Base-by-base conservation (phyloP, 805 yeast genomes). In the Candida lessepsii region DNA sequence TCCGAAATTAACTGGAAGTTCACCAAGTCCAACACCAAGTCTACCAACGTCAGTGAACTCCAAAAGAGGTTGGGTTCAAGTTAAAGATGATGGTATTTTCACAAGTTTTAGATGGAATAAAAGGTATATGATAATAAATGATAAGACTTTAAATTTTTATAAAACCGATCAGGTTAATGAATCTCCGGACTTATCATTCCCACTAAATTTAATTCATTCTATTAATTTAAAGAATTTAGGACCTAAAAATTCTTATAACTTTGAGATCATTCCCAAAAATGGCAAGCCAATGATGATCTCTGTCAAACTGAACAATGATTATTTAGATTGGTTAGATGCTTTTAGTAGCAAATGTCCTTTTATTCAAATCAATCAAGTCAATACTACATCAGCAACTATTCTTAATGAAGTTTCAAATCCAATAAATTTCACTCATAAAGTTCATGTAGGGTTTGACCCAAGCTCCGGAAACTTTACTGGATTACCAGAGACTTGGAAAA, bases 71-170 rank as follows among this genome's bases (percentile, higher is more conserved):
- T 90, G 96, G 95, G 90, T 88, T 16, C 85, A 86, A 40, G 81
- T 88, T 44, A 90, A 87, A 60, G 98, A 91, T 52, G 97, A 91
- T 52, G 96, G 97, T 10, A 56, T 70, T 20, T 67, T 91, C 47
- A 77, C 87, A 48, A 78, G 89, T 5, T 89, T 90, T 58, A 71
- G 95, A 50, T 91, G 99, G 99, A 89, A 90, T 43, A 89, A 89
- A 56, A 77, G 93, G 52, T 91, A 71, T 60, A 68, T 91, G 66
- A 84, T 86, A 5, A 68, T 91, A 35, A 78, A 79, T 50, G 96
- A 89, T 48, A 75, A 84, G 29, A 76, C 82, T 32, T 63, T 91
- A 42, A 83, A 81, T 41, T 78, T 91, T 48, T 86, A 81, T 66
- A 87, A 85, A 54, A 74, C 67, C 39, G 34, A 29, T 38, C 25